Percentiles rank a stretch among this genome's conserved stretches.
Evolutionary conservation across 306 rosid genomes (phyloP).

Genomic region (Trichosanthes truncata): DNA sequence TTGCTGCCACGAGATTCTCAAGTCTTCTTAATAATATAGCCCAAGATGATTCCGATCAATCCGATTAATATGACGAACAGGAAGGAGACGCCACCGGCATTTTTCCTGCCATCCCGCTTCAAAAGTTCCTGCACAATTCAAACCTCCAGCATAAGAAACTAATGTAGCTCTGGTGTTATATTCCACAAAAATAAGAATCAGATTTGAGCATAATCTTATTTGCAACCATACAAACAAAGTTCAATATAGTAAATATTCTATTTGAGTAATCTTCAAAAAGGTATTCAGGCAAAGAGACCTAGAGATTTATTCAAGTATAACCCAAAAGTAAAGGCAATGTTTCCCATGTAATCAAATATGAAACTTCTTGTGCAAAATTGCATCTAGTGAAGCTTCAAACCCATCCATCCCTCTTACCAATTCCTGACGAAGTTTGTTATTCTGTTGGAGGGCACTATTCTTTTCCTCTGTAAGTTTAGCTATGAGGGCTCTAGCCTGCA

Average conservation of each 20-base stretch:
- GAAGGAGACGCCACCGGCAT: slow-evolving; percentile 51
- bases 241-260: background rate
- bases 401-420: slow-evolving; percentile 40
- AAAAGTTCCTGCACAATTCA: slow-evolving; percentile 58
- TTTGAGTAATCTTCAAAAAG: background rate
- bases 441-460: slow-evolving; percentile 52
- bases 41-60: slow-evolving; percentile 7
- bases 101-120: slow-evolving; percentile 58
- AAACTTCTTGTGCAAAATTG: background rate
- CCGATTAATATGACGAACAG: slow-evolving; percentile 10
- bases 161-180: background rate
- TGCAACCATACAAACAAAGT: background rate
- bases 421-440: slow-evolving; percentile 47
- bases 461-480: slow-evolving; percentile 65
- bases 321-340: background rate
- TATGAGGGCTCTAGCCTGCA: slow-evolving; percentile 68
- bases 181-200: background rate
- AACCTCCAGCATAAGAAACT: slow-evolving; percentile 5
- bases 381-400: background rate
- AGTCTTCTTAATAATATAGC: slow-evolving; percentile 12
- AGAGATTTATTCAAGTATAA: background rate
- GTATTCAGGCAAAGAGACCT: background rate
- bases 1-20: background rate
- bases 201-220: background rate
- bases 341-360: background rate